These are phyloP conservation scores for Lasiosphaeriaceae sp. DNA, from an alignment of 495 filamentous ascomycete genomes.

Conservation along the genomic window DNA sequence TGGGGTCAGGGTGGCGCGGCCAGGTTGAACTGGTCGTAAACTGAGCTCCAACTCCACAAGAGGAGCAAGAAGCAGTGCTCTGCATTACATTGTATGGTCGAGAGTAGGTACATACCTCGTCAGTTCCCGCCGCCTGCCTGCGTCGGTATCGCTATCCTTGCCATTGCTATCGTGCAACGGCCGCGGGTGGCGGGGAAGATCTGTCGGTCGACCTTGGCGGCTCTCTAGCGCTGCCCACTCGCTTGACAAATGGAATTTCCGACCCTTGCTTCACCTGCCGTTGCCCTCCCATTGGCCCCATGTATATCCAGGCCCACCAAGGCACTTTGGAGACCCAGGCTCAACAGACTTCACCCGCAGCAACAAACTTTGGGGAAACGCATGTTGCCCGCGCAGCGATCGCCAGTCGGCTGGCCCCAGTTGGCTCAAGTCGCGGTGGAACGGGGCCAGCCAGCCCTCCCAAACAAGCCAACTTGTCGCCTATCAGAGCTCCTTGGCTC, in stretches of 20 bases:
- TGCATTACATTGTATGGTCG: no score
- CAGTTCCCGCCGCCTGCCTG: no score
- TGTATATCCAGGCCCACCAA: not conserved
- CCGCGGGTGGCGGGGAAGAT: conserved; percentile 16
- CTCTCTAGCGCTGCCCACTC: conserved; percentile 1
- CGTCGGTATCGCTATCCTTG: no score
- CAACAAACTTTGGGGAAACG: not conserved
- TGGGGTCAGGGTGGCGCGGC: no score
- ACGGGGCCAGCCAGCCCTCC: not conserved
- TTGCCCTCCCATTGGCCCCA: conserved; percentile 7
- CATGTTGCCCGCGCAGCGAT: not conserved
- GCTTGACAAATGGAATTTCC: conserved; percentile 19
- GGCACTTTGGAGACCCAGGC: no score
- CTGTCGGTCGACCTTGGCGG: conserved; percentile 9
- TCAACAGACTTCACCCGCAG: not conserved
- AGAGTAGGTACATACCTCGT: no score
- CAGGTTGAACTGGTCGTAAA: no score
- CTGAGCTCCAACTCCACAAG: no score
- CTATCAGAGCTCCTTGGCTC: not conserved
- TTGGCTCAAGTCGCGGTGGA: not conserved
- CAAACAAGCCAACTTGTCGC: not conserved
- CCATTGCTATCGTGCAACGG: not conserved
- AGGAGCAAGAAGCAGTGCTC: no score
- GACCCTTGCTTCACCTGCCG: not conserved
- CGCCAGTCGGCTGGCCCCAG: not conserved